These are phyloP conservation scores for Solanum lignicaule DNA, from an alignment of 257 asterid species.

Conservation along the genomic window DNA sequence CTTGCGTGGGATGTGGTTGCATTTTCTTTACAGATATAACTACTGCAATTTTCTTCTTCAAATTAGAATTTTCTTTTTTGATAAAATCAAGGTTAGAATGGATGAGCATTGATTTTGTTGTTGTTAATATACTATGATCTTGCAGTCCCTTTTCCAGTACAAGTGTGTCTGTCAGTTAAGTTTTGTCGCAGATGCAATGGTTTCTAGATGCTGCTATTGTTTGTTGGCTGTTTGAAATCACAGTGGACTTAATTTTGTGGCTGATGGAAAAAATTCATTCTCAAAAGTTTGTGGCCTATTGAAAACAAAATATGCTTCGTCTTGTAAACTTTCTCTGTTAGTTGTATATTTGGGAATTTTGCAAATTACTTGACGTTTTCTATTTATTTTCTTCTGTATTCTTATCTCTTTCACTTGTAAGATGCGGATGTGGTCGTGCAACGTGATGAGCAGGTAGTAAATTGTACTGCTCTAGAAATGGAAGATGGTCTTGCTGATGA, in stretches of 20 bases:
- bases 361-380: neutral
- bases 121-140: neutral
- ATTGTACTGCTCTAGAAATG: conserved; percentile 33
- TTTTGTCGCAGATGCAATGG: neutral
- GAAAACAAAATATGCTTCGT: neutral
- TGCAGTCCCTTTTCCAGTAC: neutral
- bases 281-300: neutral
- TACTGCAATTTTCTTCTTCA: neutral
- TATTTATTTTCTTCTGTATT: neutral
- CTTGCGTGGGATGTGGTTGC: neutral
- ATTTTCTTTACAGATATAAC: neutral
- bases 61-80: neutral
- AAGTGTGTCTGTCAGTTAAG: neutral
- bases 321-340: neutral
- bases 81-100: neutral
- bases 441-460: conserved; percentile 46
- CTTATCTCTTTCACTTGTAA: conserved; percentile 4
- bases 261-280: neutral
- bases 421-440: conserved; percentile 32
- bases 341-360: neutral
- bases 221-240: neutral
- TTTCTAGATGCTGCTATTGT: neutral
- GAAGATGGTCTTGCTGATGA: conserved; percentile 53
- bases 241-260: neutral
- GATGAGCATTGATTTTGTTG: neutral